phyloP scores from a whole-genome alignment of 1,284 basidiomycete species.

The Boletus semigastroideus region DNA sequence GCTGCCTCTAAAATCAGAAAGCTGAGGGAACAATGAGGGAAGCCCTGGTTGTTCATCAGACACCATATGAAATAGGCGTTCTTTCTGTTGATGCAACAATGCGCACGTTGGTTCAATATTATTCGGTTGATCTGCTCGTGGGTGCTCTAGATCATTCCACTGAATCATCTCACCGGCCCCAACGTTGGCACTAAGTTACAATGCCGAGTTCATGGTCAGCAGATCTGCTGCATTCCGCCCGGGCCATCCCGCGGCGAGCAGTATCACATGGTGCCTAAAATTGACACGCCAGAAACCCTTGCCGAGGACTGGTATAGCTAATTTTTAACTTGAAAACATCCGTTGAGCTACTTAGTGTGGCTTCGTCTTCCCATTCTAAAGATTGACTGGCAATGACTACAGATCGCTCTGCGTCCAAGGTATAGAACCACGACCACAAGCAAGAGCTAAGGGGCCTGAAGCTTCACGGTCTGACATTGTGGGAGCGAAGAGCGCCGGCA shows the following conservation, averaged over 20 bases:
- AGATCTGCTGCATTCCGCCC: not conserved
- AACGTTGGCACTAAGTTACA: not conserved
- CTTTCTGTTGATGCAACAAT: too few species aligned
- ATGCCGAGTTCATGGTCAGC: not conserved
- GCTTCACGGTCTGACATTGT: not conserved
- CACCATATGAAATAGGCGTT: not conserved
- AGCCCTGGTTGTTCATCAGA: not conserved
- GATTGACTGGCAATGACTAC: too few species aligned
- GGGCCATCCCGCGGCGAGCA: conserved; percentile 4
- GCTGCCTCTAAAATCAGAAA: not conserved
- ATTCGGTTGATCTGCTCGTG: conserved; percentile 2
- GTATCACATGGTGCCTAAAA: not conserved
- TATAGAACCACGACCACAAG: not conserved
- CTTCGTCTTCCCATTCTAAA: not conserved
- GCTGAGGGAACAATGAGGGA: not conserved
- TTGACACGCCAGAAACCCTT: not conserved
- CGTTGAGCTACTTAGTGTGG: not conserved
- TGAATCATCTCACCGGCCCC: not conserved
- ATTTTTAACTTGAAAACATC: not conserved
- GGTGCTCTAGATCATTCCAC: conserved; percentile 1
- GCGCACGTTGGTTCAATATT: conserved; percentile 5
- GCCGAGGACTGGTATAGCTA: not conserved
- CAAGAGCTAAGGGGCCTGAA: not conserved
- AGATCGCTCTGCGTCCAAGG: not conserved
- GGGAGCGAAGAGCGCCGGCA: too few species aligned